phyloP scores from a whole-genome alignment of 768 basidiomycete genomes.

The Leccinum subgranulosum region DNA sequence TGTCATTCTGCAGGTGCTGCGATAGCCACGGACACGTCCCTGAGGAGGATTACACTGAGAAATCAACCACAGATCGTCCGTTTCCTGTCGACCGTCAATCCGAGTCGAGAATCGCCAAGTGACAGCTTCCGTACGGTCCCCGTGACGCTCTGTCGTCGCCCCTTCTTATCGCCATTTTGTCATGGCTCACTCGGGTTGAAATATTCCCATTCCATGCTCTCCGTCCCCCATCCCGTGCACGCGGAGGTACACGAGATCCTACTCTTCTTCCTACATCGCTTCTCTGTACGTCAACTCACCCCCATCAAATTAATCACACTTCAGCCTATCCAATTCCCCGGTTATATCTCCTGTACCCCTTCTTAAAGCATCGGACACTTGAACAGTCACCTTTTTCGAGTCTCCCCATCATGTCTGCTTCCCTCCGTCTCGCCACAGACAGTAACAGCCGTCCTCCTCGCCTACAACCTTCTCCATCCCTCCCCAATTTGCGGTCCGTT shows the following conservation, averaged over 20 bases:
- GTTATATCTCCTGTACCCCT: slow-evolving; percentile 31
- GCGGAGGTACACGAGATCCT: slow-evolving; percentile 25
- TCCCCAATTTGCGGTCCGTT: slow-evolving; percentile 65
- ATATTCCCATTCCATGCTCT: slow-evolving; percentile 15
- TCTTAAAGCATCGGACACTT: slow-evolving; percentile 31
- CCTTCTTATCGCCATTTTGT: slow-evolving; percentile 10
- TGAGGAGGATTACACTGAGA: slow-evolving; percentile 25
- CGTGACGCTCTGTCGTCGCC: slow-evolving; percentile 3
- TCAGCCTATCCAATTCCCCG: slow-evolving; percentile 30
- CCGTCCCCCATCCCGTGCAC: slow-evolving; percentile 18
- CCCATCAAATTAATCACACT: slow-evolving; percentile 32
- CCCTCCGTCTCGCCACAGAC: slow-evolving; percentile 22
- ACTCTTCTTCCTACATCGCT: slow-evolving; percentile 22
- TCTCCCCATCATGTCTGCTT: slow-evolving; percentile 28
- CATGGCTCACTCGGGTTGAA: slow-evolving; percentile 16
- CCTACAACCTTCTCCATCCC: slow-evolving; percentile 62
- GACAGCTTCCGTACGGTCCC: background rate
- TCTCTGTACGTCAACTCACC: slow-evolving; percentile 35
- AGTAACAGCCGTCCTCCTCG: slow-evolving; percentile 39
- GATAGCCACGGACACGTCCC: slow-evolving; percentile 20
- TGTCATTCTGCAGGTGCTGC: slow-evolving; percentile 12
- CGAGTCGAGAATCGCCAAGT: slow-evolving; percentile 2
- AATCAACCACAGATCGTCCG: slow-evolving; percentile 14
- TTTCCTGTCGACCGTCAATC: slow-evolving; percentile 10
- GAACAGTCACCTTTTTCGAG: slow-evolving; percentile 29